A percentile compares a stretch with the other conserved stretches of the same genome.
Evolutionary conservation across 768 basidiomycete genomes (phyloP).

Genomic region (Leccinum sublutescens): DNA sequence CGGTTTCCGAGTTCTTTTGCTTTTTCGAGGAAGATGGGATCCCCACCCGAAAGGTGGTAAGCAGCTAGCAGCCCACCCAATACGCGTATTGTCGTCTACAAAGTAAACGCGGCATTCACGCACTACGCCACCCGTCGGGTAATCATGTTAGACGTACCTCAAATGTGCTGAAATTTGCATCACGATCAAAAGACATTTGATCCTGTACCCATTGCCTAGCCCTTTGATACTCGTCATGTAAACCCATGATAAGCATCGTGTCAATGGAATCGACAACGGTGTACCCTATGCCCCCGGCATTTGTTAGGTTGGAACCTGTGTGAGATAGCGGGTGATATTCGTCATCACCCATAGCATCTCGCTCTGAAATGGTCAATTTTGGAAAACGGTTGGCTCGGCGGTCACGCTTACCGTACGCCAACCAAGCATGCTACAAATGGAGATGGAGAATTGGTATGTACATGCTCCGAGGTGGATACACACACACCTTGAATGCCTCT

Average conservation of each 20-base stretch:
- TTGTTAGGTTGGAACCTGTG: conserved; percentile 74
- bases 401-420: conserved; percentile 65
- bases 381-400: neutral
- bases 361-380: conserved; percentile 47
- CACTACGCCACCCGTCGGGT: neutral
- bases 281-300: conserved; percentile 82
- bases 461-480: conserved; percentile 18
- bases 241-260: conserved; percentile 82
- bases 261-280: conserved; percentile 88
- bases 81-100: conserved; percentile 86
- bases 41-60: conserved; percentile 70
- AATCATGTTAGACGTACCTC: conserved; percentile 54
- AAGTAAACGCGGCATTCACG: conserved; percentile 6
- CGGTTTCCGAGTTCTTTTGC: conserved; percentile 84
- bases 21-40: conserved; percentile 68
- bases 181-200: conserved; percentile 70
- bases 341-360: conserved; percentile 88
- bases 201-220: conserved; percentile 76
- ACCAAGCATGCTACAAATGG: conserved; percentile 72
- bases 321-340: conserved; percentile 86
- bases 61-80: conserved; percentile 89
- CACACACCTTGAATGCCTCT: conserved; percentile 72
- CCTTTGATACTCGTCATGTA: conserved; percentile 73
- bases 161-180: conserved; percentile 83
- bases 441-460: conserved; percentile 8